Percentiles rank a stretch among this genome's conserved stretches.
Conservation (phyloP, 2,329 filamentous ascomycete species). For the Neodidymelliopsis sp. region DNA sequence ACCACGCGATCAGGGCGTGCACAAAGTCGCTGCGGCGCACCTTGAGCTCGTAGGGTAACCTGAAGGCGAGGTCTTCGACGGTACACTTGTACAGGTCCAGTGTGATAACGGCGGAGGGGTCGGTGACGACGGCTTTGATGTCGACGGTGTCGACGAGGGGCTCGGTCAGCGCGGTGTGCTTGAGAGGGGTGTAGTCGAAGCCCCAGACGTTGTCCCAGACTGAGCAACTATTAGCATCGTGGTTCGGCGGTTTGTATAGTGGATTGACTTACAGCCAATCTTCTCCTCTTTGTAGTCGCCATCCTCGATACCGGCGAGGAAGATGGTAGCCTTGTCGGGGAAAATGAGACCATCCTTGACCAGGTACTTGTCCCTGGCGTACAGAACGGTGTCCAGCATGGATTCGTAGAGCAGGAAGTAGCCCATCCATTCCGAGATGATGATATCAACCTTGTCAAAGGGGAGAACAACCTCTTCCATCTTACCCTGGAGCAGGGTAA, state of each 20-base stretch:
- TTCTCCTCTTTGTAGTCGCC: conserved; percentile 99
- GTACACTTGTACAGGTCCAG: conserved; percentile 94
- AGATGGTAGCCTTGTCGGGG: conserved; percentile 98
- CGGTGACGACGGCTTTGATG: conserved; percentile 94
- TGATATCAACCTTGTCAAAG: conserved; percentile 96
- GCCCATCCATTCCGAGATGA: conserved; percentile 99
- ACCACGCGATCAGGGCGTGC: conserved; percentile 97
- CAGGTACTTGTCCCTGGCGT: conserved; percentile 93
- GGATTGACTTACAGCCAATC: conserved; percentile 79
- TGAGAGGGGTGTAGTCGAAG: conserved; percentile 94
- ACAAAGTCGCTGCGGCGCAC: conserved; percentile 91
- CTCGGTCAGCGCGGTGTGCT: conserved; percentile 91
- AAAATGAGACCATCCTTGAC: conserved; percentile 90
- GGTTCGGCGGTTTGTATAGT: no score
- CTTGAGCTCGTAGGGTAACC: conserved; percentile 75
- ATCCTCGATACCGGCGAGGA: conserved; percentile 95
- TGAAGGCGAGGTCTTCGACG: conserved; percentile 83
- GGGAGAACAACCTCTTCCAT: conserved; percentile 98
- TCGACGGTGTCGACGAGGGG: conserved; percentile 98
- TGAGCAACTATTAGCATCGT: conserved; percentile 49
- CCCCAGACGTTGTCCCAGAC: conserved; percentile 99
- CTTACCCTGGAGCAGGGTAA: conserved; percentile 97
- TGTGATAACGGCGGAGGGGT: conserved; percentile 82
- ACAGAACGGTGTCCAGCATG: conserved; percentile 98
- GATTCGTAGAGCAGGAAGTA: conserved; percentile 99